phyloP scores from a whole-genome alignment of 306 rosid genomes.

The Crotalaria pallida region DNA sequence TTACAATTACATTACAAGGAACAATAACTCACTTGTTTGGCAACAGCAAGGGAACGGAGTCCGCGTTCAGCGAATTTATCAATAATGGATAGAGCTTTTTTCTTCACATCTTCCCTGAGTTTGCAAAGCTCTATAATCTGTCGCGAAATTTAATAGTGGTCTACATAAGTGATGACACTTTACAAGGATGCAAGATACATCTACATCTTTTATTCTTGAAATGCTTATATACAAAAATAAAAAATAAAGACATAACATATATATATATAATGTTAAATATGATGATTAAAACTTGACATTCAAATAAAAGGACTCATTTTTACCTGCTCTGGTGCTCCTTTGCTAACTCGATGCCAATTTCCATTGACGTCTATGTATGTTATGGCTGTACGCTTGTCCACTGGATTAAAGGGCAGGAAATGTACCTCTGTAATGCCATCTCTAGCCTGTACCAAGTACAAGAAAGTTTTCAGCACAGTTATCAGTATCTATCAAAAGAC shows the following conservation, averaged over 20 bases:
- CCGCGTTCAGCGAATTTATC: conserved; percentile 90
- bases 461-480: not conserved
- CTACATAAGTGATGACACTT: not conserved
- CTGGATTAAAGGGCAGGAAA: conserved; percentile 89
- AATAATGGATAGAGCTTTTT: conserved; percentile 66
- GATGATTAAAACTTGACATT: no score
- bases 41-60: conserved; percentile 76
- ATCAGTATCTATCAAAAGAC: not conserved
- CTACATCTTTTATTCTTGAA: not conserved
- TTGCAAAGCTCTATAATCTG: conserved; percentile 82
- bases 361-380: conserved; percentile 60
- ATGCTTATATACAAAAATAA: no score
- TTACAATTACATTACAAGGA: not conserved
- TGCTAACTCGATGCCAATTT: conserved; percentile 84
- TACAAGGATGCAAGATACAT: not conserved
- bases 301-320: not conserved
- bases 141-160: conserved; percentile 10
- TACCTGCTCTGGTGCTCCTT: conserved; percentile 98
- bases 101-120: conserved; percentile 47
- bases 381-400: conserved; percentile 90
- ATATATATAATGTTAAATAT: no score
- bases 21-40: conserved; percentile 42
- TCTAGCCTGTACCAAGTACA: conserved; percentile 51
- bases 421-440: conserved; percentile 73
- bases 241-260: no score